Evolutionary conservation across 2,329 filamentous ascomycete species (phyloP).

Genomic region (Aspergillus sojae): DNA sequence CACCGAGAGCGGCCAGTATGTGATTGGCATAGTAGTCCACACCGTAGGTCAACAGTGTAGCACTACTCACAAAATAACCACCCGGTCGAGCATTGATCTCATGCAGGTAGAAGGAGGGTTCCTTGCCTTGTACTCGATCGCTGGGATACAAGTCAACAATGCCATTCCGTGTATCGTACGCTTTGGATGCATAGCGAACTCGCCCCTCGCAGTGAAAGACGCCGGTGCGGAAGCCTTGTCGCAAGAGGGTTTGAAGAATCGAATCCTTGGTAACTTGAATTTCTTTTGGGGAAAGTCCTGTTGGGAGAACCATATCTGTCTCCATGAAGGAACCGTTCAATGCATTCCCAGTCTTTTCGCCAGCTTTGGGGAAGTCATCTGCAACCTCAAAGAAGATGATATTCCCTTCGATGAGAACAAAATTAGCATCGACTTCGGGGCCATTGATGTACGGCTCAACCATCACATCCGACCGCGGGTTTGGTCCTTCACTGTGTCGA

Average conservation of each 20-base stretch:
- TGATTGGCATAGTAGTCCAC: constrained; percentile 6
- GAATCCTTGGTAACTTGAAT: background rate
- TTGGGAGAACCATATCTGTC: background rate
- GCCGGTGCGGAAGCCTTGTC: constrained; percentile 3
- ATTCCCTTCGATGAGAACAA: constrained; percentile 3
- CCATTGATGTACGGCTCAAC: constrained; percentile 7
- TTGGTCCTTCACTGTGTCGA: background rate
- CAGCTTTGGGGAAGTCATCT: constrained; percentile 5
- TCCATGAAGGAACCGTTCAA: background rate
- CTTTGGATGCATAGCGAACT: background rate
- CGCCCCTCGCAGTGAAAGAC: constrained; percentile 5
- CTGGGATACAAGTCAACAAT: constrained; percentile 1
- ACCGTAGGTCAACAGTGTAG: background rate
- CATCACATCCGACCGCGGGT: constrained; percentile 1
- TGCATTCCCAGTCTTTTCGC: background rate
- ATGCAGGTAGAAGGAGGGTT: background rate
- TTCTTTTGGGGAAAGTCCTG: constrained; percentile 2
- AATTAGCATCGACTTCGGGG: constrained; percentile 6
- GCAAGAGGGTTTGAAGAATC: background rate
- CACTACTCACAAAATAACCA: background rate
- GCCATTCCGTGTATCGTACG: background rate
- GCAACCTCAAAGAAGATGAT: constrained; percentile 4
- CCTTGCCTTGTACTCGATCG: background rate
- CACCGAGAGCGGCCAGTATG: background rate
- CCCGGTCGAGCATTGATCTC: constrained; percentile 7